Evolutionary conservation across 2,329 filamentous ascomycete species (phyloP).

Genomic region (Colletotrichum godetiae): DNA sequence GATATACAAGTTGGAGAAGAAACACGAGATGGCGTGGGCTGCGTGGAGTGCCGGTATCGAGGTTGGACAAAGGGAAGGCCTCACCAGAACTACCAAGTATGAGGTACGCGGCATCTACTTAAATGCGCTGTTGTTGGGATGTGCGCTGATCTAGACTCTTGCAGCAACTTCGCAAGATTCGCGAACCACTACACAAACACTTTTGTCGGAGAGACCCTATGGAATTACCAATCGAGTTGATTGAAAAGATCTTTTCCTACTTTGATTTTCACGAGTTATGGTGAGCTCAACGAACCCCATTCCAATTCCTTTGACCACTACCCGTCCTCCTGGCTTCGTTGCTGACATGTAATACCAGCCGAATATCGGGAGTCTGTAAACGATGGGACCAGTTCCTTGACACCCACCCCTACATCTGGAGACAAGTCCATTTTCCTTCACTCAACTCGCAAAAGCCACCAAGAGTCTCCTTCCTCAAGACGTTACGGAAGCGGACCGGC

Average conservation of each 20-base stretch:
- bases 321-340: background rate
- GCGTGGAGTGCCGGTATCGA: conserved; percentile 53
- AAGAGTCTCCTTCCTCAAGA: conserved; percentile 25
- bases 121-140: background rate
- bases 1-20: conserved; percentile 50
- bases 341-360: conserved; percentile 14
- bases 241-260: conserved; percentile 48
- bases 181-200: conserved; percentile 47
- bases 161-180: conserved; percentile 48
- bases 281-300: background rate
- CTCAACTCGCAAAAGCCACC: conserved; percentile 17
- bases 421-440: conserved; percentile 25
- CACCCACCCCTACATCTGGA: conserved; percentile 34
- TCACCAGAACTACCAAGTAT: conserved; percentile 45
- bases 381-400: conserved; percentile 33
- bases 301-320: no score
- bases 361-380: conserved; percentile 32
- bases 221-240: conserved; percentile 48
- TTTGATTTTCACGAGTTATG: conserved; percentile 44
- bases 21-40: conserved; percentile 52
- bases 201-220: conserved; percentile 50
- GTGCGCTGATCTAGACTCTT: background rate
- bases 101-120: conserved; percentile 41
- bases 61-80: conserved; percentile 42
- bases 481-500: conserved; percentile 24